Conservation (phyloP, 2,329 filamentous ascomycete species). For the Colletotrichum sp. region DNA sequence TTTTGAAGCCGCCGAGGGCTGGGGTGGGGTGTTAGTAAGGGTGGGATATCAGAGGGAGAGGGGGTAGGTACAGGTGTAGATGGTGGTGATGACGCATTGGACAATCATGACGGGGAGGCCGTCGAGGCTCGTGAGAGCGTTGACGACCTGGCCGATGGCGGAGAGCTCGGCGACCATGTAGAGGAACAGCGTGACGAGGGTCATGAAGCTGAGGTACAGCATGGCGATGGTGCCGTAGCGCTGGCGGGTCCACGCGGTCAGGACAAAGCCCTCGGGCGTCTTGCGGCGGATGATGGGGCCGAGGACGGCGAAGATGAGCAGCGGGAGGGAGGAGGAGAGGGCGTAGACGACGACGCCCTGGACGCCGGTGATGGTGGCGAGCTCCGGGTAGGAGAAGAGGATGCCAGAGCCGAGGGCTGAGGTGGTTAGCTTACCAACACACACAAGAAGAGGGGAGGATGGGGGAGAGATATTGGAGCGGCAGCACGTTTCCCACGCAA, state of each 20-base stretch:
- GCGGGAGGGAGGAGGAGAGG: constrained; percentile 72
- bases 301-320: constrained; percentile 76
- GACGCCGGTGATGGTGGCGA: constrained; percentile 78
- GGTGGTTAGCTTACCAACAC: constrained; percentile 45
- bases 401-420: constrained; percentile 84
- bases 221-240: constrained; percentile 74
- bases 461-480: constrained; percentile 63
- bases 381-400: constrained; percentile 81
- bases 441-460: constrained; percentile 25
- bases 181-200: constrained; percentile 80
- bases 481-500: constrained; percentile 98
- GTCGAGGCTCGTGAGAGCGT: constrained; percentile 74
- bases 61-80: constrained; percentile 73
- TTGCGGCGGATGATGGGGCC: constrained; percentile 80
- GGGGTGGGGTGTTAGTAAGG: too few relatives aligned
- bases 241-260: constrained; percentile 85
- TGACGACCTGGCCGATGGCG: constrained; percentile 80
- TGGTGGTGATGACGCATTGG: constrained; percentile 77
- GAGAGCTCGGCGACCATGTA: constrained; percentile 90
- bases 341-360: constrained; percentile 82
- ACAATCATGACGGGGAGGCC: constrained; percentile 79
- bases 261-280: constrained; percentile 82
- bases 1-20: constrained; percentile 74
- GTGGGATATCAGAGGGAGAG: too few relatives aligned
- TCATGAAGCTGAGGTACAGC: constrained; percentile 78